Percentiles rank a stretch among this genome's conserved stretches.
Conservation (phyloP, 2,329 filamentous ascomycete genomes). For the Sporothrix brasiliensis region DNA sequence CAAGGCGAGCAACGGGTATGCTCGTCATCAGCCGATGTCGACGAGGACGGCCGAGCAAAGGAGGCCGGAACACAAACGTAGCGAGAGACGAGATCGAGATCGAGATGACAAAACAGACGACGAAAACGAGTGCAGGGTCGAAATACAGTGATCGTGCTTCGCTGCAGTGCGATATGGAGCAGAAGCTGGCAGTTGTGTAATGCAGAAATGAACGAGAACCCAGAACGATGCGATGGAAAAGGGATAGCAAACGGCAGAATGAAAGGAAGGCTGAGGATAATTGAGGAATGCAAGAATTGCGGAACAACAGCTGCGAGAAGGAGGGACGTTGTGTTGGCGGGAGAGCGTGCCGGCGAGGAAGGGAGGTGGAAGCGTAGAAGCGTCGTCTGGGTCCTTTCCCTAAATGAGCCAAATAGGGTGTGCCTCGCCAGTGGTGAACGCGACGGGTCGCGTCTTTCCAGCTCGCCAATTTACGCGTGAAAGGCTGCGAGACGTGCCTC, state of each 20-base stretch:
- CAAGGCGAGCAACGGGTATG: neutral
- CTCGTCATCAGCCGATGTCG: neutral
- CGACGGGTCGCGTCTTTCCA: slow-evolving; percentile 30
- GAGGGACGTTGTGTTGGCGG: slow-evolving; percentile 22
- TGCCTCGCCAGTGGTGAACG: slow-evolving; percentile 23
- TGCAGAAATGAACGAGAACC: neutral
- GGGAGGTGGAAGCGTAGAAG: slow-evolving; percentile 22
- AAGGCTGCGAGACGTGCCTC: slow-evolving; percentile 5
- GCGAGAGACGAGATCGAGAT: neutral
- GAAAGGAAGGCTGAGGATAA: neutral
- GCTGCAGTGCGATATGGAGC: neutral
- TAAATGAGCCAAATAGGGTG: slow-evolving; percentile 22
- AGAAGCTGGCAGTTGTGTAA: neutral
- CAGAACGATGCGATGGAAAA: neutral
- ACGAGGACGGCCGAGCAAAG: neutral
- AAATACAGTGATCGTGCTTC: neutral
- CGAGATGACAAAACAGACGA: neutral
- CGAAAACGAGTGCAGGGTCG: neutral
- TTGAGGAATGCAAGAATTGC: slow-evolving; percentile 1
- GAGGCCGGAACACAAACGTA: neutral
- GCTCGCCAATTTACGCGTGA: slow-evolving; percentile 33
- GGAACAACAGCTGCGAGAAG: neutral
- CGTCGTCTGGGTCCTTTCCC: slow-evolving; percentile 15
- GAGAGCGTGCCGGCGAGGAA: slow-evolving; percentile 26
- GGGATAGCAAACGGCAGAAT: neutral